phyloP scores from a whole-genome alignment of 768 basidiomycete genomes.

The Plicaturopsis crispa region DNA sequence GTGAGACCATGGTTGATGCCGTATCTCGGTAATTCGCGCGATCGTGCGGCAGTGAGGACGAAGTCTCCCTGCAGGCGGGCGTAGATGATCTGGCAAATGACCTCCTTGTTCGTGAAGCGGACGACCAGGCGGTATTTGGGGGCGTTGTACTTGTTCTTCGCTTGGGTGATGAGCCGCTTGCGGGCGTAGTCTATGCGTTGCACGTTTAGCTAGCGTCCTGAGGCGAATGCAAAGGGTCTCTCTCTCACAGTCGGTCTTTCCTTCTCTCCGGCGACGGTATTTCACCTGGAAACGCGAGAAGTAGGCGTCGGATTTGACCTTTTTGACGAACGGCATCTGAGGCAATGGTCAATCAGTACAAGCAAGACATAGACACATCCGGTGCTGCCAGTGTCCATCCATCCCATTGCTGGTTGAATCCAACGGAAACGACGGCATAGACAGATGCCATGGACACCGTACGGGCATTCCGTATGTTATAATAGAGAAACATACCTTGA shows the following conservation, averaged over 20 bases:
- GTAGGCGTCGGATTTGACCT: constrained; percentile 93
- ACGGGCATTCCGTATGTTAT: too few species aligned
- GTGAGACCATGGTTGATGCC: constrained; percentile 98
- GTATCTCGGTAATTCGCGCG: constrained; percentile 88
- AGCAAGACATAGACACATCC: constrained; percentile 21
- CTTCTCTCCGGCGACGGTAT: constrained; percentile 95
- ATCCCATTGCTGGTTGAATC: constrained; percentile 10
- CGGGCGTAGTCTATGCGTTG: constrained; percentile 79
- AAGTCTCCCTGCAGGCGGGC: constrained; percentile 98
- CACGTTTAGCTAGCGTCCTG: neutral
- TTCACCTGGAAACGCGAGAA: constrained; percentile 99
- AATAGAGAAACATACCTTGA: constrained; percentile 8
- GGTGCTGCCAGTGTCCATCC: constrained; percentile 18
- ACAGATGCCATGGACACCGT: too few species aligned
- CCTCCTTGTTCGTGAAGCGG: constrained; percentile 96
- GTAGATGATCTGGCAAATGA: constrained; percentile 93
- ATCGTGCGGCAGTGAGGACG: constrained; percentile 80
- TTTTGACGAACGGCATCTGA: constrained; percentile 96
- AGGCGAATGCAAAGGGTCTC: constrained; percentile 6
- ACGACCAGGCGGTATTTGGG: constrained; percentile 99
- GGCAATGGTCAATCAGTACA: neutral
- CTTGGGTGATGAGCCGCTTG: constrained; percentile 93
- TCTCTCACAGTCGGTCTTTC: constrained; percentile 92
- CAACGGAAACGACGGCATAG: too few species aligned
- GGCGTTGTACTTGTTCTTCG: constrained; percentile 99